phyloP scores from a whole-genome alignment of 2,329 filamentous ascomycete genomes.

The Fusarium austroafricanum region DNA sequence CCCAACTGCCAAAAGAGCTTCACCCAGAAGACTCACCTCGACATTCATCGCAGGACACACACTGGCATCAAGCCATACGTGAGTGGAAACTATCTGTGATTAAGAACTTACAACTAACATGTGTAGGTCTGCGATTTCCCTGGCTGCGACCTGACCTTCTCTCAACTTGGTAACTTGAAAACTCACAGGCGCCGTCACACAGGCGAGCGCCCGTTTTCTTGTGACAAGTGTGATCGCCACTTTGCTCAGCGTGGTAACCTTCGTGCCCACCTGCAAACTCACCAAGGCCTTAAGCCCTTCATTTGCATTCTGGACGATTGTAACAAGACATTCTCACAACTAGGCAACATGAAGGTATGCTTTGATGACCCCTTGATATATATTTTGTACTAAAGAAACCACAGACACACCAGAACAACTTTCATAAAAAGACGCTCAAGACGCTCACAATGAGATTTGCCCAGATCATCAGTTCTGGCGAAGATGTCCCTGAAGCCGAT shows the following conservation, averaged over 20 bases:
- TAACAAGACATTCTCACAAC: constrained; percentile 87
- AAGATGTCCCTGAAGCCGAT: constrained; percentile 70
- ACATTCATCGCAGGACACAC: constrained; percentile 89
- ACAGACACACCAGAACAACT: constrained; percentile 92
- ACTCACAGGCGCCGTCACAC: constrained; percentile 91
- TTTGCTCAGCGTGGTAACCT: constrained; percentile 91
- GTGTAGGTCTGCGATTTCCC: constrained; percentile 74
- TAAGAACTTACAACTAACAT: constrained; percentile 37
- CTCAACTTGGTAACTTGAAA: constrained; percentile 91
- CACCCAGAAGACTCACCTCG: constrained; percentile 90
- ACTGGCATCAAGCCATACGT: constrained; percentile 93
- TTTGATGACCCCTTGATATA: not conserved
- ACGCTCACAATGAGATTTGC: constrained; percentile 78
- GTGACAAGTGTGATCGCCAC: constrained; percentile 80
- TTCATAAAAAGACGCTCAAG: constrained; percentile 80
- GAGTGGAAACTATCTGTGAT: constrained; percentile 53
- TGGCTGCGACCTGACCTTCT: constrained; percentile 83
- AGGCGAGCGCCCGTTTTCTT: constrained; percentile 85
- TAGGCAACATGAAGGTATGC: constrained; percentile 88
- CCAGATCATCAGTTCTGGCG: constrained; percentile 66
- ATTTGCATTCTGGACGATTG: constrained; percentile 85
- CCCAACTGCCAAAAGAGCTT: constrained; percentile 84
- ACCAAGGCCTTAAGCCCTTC: constrained; percentile 81
- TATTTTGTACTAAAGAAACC: constrained; percentile 6
- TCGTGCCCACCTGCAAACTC: constrained; percentile 83